phyloP scores from a whole-genome alignment of 805 yeast species.

The Myxozyma mucilagina region DNA sequence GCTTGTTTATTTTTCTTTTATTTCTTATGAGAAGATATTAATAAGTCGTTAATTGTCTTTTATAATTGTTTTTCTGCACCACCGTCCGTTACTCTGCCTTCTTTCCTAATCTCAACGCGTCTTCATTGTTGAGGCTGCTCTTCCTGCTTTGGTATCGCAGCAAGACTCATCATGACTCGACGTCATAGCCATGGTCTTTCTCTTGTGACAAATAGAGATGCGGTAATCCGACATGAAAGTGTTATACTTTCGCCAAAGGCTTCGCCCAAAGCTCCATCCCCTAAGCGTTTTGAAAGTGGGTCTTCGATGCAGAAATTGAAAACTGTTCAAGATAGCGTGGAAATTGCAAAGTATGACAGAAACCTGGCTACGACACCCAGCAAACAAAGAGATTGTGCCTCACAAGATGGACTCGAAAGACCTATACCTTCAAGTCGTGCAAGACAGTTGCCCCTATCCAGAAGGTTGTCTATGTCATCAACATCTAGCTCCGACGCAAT shows the following conservation, averaged over 20 bases:
- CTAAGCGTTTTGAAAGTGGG: slow-evolving; percentile 7
- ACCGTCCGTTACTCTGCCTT: too few relatives aligned
- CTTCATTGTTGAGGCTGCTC: too few relatives aligned
- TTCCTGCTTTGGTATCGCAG: too few relatives aligned
- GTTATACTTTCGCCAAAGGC: background rate
- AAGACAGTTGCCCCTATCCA: background rate
- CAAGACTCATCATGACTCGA: background rate
- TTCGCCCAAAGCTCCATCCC: slow-evolving; percentile 1
- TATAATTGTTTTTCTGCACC: too few relatives aligned
- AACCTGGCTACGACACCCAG: background rate
- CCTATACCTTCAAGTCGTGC: background rate
- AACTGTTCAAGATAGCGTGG: background rate
- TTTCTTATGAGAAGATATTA: too few relatives aligned
- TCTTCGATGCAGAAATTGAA: slow-evolving; percentile 4
- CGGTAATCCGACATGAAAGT: background rate
- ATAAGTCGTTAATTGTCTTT: too few relatives aligned
- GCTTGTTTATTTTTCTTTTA: too few relatives aligned
- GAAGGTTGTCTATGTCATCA: background rate
- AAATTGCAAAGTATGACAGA: background rate
- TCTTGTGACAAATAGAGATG: slow-evolving; percentile 1
- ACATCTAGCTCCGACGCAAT: background rate
- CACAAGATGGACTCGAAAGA: background rate
- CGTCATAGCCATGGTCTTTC: slow-evolving; percentile 5
- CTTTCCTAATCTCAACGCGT: too few relatives aligned
- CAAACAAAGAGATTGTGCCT: background rate